These are phyloP conservation scores for Phanerochaete sordida DNA, from an alignment of 768 basidiomycete genomes.

Conservation along the genomic window DNA sequence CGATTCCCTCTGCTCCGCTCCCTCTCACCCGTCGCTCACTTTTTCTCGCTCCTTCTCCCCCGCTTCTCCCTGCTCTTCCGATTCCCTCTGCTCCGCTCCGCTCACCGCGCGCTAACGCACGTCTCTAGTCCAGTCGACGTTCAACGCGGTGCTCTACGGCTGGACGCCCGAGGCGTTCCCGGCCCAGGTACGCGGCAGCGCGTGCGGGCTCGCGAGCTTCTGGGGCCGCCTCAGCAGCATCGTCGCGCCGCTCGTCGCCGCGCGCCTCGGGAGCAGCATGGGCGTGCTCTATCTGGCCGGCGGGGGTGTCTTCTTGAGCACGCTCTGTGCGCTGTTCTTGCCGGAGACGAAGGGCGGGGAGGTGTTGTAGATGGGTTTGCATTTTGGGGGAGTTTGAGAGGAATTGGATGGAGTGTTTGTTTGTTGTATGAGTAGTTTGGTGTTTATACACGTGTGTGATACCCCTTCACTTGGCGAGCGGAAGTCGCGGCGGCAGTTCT, in stretches of 20 bases:
- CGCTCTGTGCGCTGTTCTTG: conserved; percentile 7
- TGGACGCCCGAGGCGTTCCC: conserved; percentile 15
- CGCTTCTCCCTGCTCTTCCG: too few relatives aligned
- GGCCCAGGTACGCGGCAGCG: conserved; percentile 4
- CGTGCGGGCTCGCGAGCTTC: conserved; percentile 13
- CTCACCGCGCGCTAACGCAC: too few relatives aligned
- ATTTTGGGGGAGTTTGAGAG: background rate
- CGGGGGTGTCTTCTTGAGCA: conserved; percentile 11
- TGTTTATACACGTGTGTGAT: too few relatives aligned
- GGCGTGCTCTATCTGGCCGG: conserved; percentile 12
- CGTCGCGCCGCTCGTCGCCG: conserved; percentile 9
- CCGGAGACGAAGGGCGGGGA: conserved; percentile 6
- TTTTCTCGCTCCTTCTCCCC: too few relatives aligned
- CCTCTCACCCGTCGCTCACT: too few relatives aligned
- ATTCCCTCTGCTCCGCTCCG: too few relatives aligned
- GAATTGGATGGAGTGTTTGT: too few relatives aligned
- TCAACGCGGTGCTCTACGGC: conserved; percentile 14
- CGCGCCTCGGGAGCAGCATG: conserved; percentile 1
- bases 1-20: too few relatives aligned
- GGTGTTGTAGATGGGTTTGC: background rate
- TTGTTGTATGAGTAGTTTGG: too few relatives aligned
- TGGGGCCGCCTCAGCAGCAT: conserved; percentile 9
- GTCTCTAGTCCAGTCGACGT: conserved; percentile 10
- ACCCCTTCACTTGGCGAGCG: too few relatives aligned
- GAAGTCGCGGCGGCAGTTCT: too few relatives aligned